phyloP scores from a whole-genome alignment of 129 eudicot species.

The Tanacetum coccineum region DNA sequence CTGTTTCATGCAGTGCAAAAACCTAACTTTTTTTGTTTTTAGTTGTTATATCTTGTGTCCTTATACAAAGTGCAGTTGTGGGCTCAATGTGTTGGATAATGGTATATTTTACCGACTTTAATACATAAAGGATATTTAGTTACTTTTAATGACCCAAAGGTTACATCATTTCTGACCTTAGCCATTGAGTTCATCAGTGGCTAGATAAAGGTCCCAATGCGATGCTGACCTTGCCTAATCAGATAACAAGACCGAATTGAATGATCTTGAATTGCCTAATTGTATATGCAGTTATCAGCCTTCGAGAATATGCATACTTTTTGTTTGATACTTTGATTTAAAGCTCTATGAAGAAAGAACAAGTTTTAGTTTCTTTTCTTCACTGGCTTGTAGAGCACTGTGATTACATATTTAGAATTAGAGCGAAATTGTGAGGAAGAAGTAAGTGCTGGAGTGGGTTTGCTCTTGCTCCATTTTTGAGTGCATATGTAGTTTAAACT shows the following conservation, averaged over 20 bases:
- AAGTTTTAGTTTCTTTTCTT: constrained; percentile 15
- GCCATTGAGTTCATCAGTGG: no score
- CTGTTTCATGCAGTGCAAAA: constrained; percentile 12
- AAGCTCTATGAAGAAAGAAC: neutral
- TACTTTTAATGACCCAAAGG: neutral
- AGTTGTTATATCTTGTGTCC: constrained; percentile 8
- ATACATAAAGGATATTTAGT: constrained; percentile 11
- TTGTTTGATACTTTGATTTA: neutral
- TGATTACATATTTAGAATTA: constrained; percentile 6
- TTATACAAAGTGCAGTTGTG: constrained; percentile 12
- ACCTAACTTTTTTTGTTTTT: neutral
- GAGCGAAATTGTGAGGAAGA: neutral
- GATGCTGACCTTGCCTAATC: no score
- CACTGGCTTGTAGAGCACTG: constrained; percentile 12
- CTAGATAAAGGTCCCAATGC: no score
- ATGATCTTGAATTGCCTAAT: no score
- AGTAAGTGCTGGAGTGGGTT: no score
- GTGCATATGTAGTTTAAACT: no score
- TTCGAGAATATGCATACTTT: neutral
- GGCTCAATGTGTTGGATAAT: constrained; percentile 8
- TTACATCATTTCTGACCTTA: neutral
- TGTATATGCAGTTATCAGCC: no score
- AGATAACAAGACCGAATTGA: no score
- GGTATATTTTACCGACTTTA: constrained; percentile 5
- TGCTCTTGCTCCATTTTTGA: no score